Evolutionary conservation across 2,329 filamentous ascomycete species (phyloP), one percentile per base, ranked within the genome.

Genomic region (Volutella citrinella): DNA sequence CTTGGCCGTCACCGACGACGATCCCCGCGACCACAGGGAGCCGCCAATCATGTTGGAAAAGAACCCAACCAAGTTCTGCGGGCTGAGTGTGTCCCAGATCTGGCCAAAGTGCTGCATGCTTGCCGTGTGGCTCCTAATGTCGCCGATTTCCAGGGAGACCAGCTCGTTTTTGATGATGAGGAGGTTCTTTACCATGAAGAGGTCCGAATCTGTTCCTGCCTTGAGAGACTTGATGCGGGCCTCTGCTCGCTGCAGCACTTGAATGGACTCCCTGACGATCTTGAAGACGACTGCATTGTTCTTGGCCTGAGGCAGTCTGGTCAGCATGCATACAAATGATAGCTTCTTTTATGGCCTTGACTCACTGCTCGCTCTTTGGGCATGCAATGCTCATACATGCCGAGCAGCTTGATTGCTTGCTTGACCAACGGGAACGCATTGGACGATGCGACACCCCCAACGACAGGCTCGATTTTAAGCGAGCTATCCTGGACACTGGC

Each of bases 161-260:
- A 98, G 85, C 58, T 96, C 87, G 57, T 96, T 94, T 63, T 97
- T 97, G 32, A 98, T 77, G 30, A 96, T 83, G 30, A 98, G 82
- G 3, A 98, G 75, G 57, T 98, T 95, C 51, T 91, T 93, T 51
- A 98, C 83, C 54, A 96, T 82, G 63, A 98, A 98, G 5, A 98
- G 74, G 48, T 95, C 86, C 0, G 85, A 78, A 56, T 97, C 89
- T 7, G 82, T 57, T 15, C 74, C 70, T 36, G 62, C 55, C 45
- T 70, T 73, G 43, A 78, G 79, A 21, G 74, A 74, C 36, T 80
- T 76, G 48, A 95, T 83, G 40, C 78, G 77, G 6, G 74, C 68
- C 47, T 89, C 85, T 18, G 88, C 91, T 31, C 81, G 76, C 44
- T 89, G 78, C 13, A 98, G 76, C 5, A 90, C 89, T 32, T 83